Conservation (phyloP, 2,329 filamentous ascomycete genomes). For the Fusarium napiforme region DNA sequence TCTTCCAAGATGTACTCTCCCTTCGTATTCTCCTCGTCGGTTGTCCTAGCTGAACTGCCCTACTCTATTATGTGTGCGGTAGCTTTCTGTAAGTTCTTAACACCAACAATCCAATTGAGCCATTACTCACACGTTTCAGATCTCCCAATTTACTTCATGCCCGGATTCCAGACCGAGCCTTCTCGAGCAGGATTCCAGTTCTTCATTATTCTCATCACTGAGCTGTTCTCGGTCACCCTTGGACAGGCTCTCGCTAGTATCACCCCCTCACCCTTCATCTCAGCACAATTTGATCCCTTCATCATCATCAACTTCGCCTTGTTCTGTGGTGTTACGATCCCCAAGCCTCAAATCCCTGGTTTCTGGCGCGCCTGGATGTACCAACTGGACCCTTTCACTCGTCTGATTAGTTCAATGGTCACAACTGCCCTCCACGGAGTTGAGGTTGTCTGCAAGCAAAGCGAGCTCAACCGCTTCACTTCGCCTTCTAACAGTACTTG, state of each 20-base stretch:
- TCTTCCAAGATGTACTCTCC: slow-evolving; percentile 88
- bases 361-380: slow-evolving; percentile 85
- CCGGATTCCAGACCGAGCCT: slow-evolving; percentile 72
- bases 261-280: slow-evolving; percentile 82
- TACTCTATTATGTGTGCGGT: slow-evolving; percentile 85
- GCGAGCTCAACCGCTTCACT: slow-evolving; percentile 71
- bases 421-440: slow-evolving; percentile 69
- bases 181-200: slow-evolving; percentile 86
- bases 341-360: slow-evolving; percentile 76
- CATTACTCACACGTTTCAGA: slow-evolving; percentile 43
- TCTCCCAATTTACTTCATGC: slow-evolving; percentile 85
- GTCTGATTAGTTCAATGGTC: slow-evolving; percentile 72
- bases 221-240: slow-evolving; percentile 84
- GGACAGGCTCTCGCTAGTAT: slow-evolving; percentile 81
- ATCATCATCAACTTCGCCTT: slow-evolving; percentile 84
- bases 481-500: slow-evolving; percentile 61
- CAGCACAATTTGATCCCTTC: slow-evolving; percentile 83
- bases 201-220: slow-evolving; percentile 84
- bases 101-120: too few relatives aligned
- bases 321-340: slow-evolving; percentile 89
- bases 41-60: slow-evolving; percentile 86
- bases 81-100: slow-evolving; percentile 65
- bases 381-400: slow-evolving; percentile 70
- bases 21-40: slow-evolving; percentile 79
- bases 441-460: slow-evolving; percentile 59